Evolutionary conservation across 192 early-diverging fungal genomes (phyloP).

Genomic region (Chytriomyces sp.): DNA sequence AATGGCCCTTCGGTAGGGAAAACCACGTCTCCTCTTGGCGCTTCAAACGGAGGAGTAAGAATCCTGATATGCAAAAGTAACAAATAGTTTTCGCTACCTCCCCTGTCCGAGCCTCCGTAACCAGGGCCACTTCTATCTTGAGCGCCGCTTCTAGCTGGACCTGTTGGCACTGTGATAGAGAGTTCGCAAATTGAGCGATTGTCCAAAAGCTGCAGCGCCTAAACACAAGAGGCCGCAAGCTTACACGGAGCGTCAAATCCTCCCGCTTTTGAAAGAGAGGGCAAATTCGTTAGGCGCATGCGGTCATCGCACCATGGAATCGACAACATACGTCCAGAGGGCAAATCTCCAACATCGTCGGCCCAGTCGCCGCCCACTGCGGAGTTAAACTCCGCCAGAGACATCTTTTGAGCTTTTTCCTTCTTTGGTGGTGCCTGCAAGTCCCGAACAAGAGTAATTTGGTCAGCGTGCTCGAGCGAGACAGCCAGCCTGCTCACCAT

Average conservation of each 20-base stretch:
- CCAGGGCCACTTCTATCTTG: background rate
- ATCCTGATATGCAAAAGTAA: background rate
- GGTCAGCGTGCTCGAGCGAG: background rate
- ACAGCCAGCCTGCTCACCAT: background rate
- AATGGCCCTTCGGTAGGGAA: conserved; percentile 86
- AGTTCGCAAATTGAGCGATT: background rate
- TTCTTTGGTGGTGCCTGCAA: conserved; percentile 38
- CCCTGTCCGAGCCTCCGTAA: background rate
- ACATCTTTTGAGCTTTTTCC: conserved; percentile 89
- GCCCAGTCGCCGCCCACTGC: conserved; percentile 77
- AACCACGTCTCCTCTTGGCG: conserved; percentile 23
- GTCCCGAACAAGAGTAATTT: background rate
- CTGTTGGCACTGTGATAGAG: conserved; percentile 12
- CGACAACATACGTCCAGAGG: conserved; percentile 73
- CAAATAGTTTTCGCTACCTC: background rate
- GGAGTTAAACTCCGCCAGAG: conserved; percentile 79
- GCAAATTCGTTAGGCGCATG: background rate
- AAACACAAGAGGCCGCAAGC: background rate
- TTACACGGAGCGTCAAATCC: conserved; percentile 11
- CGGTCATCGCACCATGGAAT: background rate
- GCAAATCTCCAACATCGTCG: conserved; percentile 88
- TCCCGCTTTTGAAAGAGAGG: background rate
- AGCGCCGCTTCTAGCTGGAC: conserved; percentile 13
- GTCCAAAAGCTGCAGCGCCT: background rate
- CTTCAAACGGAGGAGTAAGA: background rate